Conservation (phyloP, 495 filamentous ascomycete genomes). For the Pyronema domesticum region DNA sequence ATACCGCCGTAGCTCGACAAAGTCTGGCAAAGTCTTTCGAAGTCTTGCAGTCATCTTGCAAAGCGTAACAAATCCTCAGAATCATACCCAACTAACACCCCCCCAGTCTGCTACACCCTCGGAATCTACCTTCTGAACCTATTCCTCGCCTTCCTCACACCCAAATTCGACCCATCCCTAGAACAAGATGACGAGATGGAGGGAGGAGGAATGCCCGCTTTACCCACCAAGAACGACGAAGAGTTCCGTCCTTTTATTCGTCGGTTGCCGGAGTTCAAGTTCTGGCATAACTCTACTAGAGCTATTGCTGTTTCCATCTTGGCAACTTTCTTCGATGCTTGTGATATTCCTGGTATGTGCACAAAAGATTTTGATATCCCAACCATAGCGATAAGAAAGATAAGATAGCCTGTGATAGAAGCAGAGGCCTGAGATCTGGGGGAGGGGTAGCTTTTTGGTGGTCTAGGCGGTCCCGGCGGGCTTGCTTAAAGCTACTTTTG, state of each 20-base stretch:
- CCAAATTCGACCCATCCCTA: slow-evolving; percentile 96
- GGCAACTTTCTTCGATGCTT: slow-evolving; percentile 82
- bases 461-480: no score
- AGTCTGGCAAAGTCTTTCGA: no score
- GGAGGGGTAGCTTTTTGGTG: no score
- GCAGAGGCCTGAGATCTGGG: no score
- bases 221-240: slow-evolving; percentile 87
- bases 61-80: neutral
- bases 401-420: no score
- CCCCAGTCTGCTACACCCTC: slow-evolving; percentile 83
- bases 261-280: slow-evolving; percentile 95
- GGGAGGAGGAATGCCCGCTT: slow-evolving; percentile 57
- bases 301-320: slow-evolving; percentile 68
- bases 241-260: slow-evolving; percentile 96
- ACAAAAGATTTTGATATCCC: neutral
- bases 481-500: no score
- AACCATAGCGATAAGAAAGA: neutral
- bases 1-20: no score
- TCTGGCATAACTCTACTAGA: slow-evolving; percentile 89
- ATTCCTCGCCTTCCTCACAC: slow-evolving; percentile 95
- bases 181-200: slow-evolving; percentile 92
- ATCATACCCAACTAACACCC: no score
- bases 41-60: neutral
- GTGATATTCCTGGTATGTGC: slow-evolving; percentile 52
- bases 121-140: slow-evolving; percentile 98